Percentiles rank a stretch among this genome's conserved stretches.
Evolutionary conservation across 2,329 filamentous ascomycete genomes (phyloP).

Genomic region (Penicillium oxalicum): DNA sequence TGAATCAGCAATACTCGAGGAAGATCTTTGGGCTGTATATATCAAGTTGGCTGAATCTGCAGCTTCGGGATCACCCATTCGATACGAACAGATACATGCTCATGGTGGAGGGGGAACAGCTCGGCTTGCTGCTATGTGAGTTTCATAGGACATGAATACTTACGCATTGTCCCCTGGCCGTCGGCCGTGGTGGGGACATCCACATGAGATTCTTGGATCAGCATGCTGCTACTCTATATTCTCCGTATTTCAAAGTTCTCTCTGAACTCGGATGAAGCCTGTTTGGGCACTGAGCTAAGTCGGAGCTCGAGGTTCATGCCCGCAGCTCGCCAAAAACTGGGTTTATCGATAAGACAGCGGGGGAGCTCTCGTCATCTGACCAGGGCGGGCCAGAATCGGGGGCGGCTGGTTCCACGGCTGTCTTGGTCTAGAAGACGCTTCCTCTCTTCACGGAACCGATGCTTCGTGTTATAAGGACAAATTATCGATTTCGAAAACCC

Average conservation of each 20-base stretch:
- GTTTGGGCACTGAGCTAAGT: no score
- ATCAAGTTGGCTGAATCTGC: no score
- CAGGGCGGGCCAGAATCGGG: not conserved
- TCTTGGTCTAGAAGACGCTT: no score
- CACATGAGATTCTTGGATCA: conserved; percentile 32
- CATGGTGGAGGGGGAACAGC: not conserved
- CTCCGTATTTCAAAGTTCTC: not conserved
- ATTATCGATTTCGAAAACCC: no score
- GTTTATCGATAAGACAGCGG: conserved; percentile 20
- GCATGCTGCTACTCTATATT: conserved; percentile 18
- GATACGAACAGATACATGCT: not conserved
- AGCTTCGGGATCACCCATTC: no score
- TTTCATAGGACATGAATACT: conserved; percentile 7
- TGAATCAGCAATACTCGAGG: not conserved
- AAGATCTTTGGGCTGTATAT: no score
- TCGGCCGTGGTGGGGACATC: conserved; percentile 37
- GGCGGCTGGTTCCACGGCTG: no score
- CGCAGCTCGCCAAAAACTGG: conserved; percentile 2
- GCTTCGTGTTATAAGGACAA: no score
- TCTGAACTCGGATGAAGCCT: no score
- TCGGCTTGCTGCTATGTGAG: no score
- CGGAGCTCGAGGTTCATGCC: not conserved
- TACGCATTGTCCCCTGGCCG: conserved; percentile 36
- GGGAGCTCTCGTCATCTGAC: conserved; percentile 19
- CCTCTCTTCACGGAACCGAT: no score